These are phyloP conservation scores for Scenedesmus sp. DNA, from an alignment of 163 green algal genomes.

Conservation along the genomic window DNA sequence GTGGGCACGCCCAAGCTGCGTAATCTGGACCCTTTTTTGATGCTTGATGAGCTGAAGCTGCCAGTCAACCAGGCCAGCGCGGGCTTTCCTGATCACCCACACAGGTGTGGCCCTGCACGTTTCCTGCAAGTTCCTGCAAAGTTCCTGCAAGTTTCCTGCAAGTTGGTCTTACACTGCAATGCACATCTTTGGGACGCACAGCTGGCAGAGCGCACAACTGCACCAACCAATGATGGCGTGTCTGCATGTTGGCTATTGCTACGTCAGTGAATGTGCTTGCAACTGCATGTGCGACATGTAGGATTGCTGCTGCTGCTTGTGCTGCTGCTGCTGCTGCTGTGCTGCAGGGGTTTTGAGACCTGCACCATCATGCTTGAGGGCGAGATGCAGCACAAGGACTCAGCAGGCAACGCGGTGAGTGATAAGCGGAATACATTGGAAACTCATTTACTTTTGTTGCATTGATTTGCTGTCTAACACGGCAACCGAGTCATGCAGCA, in stretches of 20 bases:
- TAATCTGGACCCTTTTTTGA: slow-evolving; percentile 90
- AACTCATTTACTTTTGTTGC: background rate
- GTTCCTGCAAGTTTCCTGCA: slow-evolving; percentile 15
- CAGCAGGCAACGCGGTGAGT: slow-evolving; percentile 81
- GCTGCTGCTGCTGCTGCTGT: background rate
- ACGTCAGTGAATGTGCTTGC: no score
- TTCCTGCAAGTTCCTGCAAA: background rate
- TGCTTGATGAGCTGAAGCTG: slow-evolving; percentile 87
- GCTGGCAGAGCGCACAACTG: background rate
- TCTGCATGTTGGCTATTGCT: no score
- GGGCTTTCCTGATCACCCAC: slow-evolving; percentile 92
- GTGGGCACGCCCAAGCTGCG: slow-evolving; percentile 69
- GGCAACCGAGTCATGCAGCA: background rate
- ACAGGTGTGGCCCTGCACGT: slow-evolving; percentile 45
- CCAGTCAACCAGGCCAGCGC: slow-evolving; percentile 72
- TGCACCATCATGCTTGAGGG: slow-evolving; percentile 93
- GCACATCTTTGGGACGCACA: no score
- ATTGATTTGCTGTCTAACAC: background rate
- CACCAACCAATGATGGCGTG: no score
- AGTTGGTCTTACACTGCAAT: no score
- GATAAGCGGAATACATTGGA: background rate
- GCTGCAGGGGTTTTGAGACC: slow-evolving; percentile 88
- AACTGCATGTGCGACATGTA: background rate
- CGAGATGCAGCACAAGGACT: slow-evolving; percentile 90
- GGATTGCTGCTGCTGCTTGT: background rate